phyloP scores from a whole-genome alignment of 345 rosid species.

The Schrenkiella parvula region DNA sequence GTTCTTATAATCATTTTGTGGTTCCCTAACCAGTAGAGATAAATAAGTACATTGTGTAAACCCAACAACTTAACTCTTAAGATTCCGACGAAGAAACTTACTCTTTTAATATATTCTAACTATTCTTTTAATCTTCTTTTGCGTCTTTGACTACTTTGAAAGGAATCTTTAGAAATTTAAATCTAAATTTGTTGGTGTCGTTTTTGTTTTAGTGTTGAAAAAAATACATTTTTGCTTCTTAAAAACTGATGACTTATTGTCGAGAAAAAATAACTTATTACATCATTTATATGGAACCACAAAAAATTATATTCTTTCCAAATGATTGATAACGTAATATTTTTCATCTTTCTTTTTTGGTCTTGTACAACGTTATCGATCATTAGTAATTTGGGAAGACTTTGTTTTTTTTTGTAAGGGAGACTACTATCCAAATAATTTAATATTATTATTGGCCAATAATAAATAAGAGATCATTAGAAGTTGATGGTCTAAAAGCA shows the following conservation, averaged over 20 bases:
- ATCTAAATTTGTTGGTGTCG: not conserved
- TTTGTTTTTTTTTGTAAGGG: no score
- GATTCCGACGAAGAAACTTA: not conserved
- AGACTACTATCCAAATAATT: no score
- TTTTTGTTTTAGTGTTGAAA: not conserved
- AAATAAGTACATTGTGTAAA: slow-evolving; percentile 12
- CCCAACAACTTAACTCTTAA: not conserved
- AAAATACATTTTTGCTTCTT: not conserved
- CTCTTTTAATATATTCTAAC: not conserved
- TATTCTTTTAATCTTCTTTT: slow-evolving; percentile 4
- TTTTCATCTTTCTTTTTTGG: not conserved
- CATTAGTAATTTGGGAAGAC: not conserved
- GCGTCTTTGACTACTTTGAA: slow-evolving; percentile 19
- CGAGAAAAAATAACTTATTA: not conserved
- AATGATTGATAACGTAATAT: not conserved
- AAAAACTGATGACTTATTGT: not conserved
- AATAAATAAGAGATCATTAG: slow-evolving; percentile 15
- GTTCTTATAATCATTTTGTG: not conserved
- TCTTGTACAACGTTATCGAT: not conserved
- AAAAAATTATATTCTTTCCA: not conserved
- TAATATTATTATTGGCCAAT: slow-evolving; percentile 6
- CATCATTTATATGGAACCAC: not conserved
- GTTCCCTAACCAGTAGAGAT: not conserved
- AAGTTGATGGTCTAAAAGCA: slow-evolving; percentile 28
- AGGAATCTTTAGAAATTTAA: not conserved